Evolutionary conservation across 2,329 filamentous ascomycete genomes (phyloP).

Genomic region (Ophiocordyceps camponoti-floridani): DNA sequence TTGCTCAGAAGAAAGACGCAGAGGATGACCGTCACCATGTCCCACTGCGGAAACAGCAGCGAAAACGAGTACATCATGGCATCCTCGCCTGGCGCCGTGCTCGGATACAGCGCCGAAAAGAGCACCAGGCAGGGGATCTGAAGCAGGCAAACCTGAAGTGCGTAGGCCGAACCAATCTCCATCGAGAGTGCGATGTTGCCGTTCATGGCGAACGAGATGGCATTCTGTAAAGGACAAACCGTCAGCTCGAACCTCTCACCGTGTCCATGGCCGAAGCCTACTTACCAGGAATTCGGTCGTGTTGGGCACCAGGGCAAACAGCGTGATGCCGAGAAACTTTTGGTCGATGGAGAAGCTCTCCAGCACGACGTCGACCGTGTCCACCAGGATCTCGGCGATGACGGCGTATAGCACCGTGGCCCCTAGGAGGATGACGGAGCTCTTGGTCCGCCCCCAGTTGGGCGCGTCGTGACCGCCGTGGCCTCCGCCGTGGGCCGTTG

Average conservation of each 20-base stretch:
- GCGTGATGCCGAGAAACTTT: constrained; percentile 90
- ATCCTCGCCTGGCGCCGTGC: constrained; percentile 17
- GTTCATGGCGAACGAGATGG: constrained; percentile 98
- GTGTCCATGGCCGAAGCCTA: constrained; percentile 2
- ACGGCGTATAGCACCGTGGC: constrained; percentile 90
- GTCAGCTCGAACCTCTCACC: background rate
- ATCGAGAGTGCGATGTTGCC: constrained; percentile 96
- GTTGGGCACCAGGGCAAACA: constrained; percentile 94
- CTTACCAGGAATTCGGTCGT: constrained; percentile 90
- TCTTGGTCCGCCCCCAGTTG: constrained; percentile 91
- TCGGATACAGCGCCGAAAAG: constrained; percentile 63
- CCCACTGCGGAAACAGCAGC: constrained; percentile 95
- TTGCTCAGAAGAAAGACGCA: constrained; percentile 94
- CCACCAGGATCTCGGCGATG: constrained; percentile 90
- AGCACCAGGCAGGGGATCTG: constrained; percentile 87
- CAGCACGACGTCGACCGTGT: constrained; percentile 92
- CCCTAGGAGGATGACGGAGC: constrained; percentile 69
- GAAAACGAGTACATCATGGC: constrained; percentile 50
- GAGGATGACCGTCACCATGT: constrained; percentile 92
- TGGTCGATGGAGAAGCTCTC: constrained; percentile 84
- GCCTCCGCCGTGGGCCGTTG: constrained; percentile 15
- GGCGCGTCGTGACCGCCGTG: constrained; percentile 87
- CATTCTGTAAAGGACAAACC: constrained; percentile 42
- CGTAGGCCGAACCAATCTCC: constrained; percentile 97
- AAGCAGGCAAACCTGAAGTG: constrained; percentile 83